A percentile compares a stretch with the other conserved stretches of the same genome.
phyloP scores from a whole-genome alignment of 441 rosid genomes.

The Croton setiger region DNA sequence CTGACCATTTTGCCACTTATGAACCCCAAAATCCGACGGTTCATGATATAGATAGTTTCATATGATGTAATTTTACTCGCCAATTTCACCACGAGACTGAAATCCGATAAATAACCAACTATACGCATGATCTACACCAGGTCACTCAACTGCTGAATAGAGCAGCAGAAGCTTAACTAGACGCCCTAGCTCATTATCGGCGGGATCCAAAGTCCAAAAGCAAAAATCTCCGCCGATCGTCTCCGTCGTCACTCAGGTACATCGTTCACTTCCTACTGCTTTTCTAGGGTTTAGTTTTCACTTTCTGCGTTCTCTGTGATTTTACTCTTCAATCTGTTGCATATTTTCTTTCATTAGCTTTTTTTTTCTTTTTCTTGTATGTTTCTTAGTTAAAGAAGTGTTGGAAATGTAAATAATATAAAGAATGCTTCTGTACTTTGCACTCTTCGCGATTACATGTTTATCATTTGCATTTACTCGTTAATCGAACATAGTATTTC shows the following conservation, averaged over 20 bases:
- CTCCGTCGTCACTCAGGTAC: not conserved
- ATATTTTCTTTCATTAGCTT: not conserved
- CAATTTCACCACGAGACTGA: not conserved
- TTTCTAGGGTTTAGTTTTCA: constrained; percentile 7
- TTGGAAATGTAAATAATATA: not conserved
- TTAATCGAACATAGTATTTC: not conserved
- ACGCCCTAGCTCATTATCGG: constrained; percentile 19
- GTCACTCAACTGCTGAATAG: not conserved
- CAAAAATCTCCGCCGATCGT: not conserved
- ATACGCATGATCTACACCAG: not conserved
- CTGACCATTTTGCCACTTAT: not conserved
- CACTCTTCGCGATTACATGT: not conserved
- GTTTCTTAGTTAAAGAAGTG: not conserved
- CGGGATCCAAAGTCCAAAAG: constrained; percentile 11
- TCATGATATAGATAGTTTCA: not conserved
- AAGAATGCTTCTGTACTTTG: not conserved
- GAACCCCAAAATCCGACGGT: not conserved
- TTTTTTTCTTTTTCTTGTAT: not conserved
- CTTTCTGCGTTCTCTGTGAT: not conserved
- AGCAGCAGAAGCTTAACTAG: not conserved
- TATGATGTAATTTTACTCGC: not conserved
- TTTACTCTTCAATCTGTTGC: not conserved
- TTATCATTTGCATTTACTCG: not conserved
- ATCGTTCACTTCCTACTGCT: not conserved
- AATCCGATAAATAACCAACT: not conserved